These are phyloP conservation scores for Sphaceloma murrayae DNA, from an alignment of 2,329 filamentous ascomycete genomes.

Conservation along the genomic window DNA sequence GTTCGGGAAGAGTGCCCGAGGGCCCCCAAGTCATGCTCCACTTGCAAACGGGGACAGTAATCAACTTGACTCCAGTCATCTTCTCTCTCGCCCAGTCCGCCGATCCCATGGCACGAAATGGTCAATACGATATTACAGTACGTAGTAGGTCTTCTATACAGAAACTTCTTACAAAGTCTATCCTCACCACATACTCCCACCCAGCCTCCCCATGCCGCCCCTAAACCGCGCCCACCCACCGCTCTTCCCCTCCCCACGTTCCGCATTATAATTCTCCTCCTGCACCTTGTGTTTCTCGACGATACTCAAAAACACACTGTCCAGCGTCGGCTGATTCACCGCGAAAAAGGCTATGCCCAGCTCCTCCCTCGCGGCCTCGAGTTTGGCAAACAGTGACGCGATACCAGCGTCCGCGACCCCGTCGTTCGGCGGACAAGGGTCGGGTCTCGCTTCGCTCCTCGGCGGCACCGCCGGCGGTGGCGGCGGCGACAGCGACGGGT, in stretches of 20 bases:
- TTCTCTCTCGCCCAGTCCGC: too few species aligned
- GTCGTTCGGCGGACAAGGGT: neutral
- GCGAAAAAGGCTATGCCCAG: constrained; percentile 78
- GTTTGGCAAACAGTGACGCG: constrained; percentile 57
- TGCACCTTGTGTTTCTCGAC: constrained; percentile 69
- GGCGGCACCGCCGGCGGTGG: constrained; percentile 14
- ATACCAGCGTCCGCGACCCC: constrained; percentile 34
- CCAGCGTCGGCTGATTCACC: constrained; percentile 75
- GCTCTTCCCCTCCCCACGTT: constrained; percentile 18
- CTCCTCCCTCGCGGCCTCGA: constrained; percentile 60
- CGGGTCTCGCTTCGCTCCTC: constrained; percentile 14
- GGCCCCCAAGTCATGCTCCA: too few species aligned
- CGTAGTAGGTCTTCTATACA: too few species aligned
- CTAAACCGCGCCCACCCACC: neutral
- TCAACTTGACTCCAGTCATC: too few species aligned
- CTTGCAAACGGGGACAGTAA: too few species aligned
- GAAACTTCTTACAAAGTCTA: too few species aligned
- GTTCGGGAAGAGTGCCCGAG: too few species aligned
- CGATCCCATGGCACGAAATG: too few species aligned
- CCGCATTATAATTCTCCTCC: constrained; percentile 49
- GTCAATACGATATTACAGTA: too few species aligned
- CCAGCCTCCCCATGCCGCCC: neutral
- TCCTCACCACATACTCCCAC: neutral
- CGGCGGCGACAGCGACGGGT: constrained; percentile 8
- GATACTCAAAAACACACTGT: constrained; percentile 83